Conservation (phyloP, 148 eudicot genomes). For the Spergularia bocconei region DNA sequence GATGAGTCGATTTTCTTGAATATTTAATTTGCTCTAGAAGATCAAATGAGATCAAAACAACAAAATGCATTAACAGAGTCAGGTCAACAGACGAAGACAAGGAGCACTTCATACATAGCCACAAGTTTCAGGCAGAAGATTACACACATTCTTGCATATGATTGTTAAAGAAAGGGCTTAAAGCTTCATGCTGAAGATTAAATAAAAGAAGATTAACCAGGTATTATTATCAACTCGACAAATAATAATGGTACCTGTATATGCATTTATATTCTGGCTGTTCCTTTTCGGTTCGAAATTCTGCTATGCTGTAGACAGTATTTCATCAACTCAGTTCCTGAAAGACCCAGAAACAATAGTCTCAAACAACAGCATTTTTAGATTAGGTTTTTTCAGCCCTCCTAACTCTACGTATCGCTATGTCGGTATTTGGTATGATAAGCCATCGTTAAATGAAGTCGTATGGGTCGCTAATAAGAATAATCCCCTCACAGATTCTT, state of each 20-base stretch:
- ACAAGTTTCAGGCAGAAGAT: background rate
- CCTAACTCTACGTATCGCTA: slow-evolving; percentile 16
- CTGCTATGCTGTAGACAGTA: slow-evolving; percentile 16
- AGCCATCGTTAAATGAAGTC: slow-evolving; percentile 12
- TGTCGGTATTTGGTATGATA: slow-evolving; percentile 33
- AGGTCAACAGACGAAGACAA: background rate
- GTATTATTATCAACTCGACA: slow-evolving; percentile 1
- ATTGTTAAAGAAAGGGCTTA: background rate
- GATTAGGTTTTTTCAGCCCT: slow-evolving; percentile 37
- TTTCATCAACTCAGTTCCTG: slow-evolving; percentile 19
- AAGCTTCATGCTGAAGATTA: background rate
- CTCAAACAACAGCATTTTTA: slow-evolving; percentile 25
- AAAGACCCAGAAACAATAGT: slow-evolving; percentile 23
- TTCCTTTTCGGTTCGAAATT: background rate
- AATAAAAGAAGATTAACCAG: background rate
- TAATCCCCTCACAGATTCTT: slow-evolving; percentile 22
- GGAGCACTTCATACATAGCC: background rate
- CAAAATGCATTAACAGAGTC: background rate
- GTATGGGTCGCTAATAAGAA: slow-evolving; percentile 37
- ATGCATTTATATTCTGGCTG: slow-evolving; percentile 9
- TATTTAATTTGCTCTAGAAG: background rate
- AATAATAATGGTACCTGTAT: slow-evolving; percentile 5
- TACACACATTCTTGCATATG: too few relatives aligned
- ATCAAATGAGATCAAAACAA: background rate
- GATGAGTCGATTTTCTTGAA: slow-evolving; percentile 5